Conservation (phyloP, 345 rosid species). For the Brassica rapa region DNA sequence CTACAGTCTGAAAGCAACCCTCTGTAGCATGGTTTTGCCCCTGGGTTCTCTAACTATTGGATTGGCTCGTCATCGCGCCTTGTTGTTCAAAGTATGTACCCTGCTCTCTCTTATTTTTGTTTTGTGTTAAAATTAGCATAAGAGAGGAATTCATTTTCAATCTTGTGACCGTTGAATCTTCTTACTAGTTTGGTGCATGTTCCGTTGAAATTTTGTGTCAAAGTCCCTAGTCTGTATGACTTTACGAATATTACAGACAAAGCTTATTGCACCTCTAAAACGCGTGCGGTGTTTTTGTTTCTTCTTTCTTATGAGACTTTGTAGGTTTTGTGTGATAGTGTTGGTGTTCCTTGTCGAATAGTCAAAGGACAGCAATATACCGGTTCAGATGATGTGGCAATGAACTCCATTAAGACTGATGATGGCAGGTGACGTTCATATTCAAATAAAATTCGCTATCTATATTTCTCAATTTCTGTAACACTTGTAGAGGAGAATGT, state of each 20-base stretch:
- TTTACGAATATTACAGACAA: slow-evolving; percentile 13
- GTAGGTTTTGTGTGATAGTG: slow-evolving; percentile 88
- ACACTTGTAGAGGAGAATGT: slow-evolving; percentile 3
- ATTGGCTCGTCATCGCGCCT: slow-evolving; percentile 95
- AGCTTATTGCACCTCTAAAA: slow-evolving; percentile 28
- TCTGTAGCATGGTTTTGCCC: slow-evolving; percentile 85
- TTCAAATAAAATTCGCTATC: neutral
- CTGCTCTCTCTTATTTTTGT: neutral
- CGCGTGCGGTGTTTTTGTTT: slow-evolving; percentile 19
- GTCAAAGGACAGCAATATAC: slow-evolving; percentile 91
- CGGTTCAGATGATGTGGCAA: slow-evolving; percentile 85
- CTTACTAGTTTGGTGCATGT: slow-evolving; percentile 13
- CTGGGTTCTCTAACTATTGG: slow-evolving; percentile 90
- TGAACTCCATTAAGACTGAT: slow-evolving; percentile 83
- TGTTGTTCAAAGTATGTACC: slow-evolving; percentile 79
- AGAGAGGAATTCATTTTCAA: neutral
- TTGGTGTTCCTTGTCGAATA: slow-evolving; percentile 82
- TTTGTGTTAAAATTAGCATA: slow-evolving; percentile 8
- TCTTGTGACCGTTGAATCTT: slow-evolving; percentile 4
- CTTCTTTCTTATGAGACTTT: slow-evolving; percentile 37
- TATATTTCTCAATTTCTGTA: slow-evolving; percentile 13
- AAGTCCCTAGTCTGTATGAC: slow-evolving; percentile 7
- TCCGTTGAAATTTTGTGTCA: slow-evolving; percentile 10
- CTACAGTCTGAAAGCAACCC: slow-evolving; percentile 72
- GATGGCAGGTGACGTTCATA: slow-evolving; percentile 74